phyloP scores from a whole-genome alignment of 2,329 filamentous ascomycete species.

The Xenoacremonium recifei region DNA sequence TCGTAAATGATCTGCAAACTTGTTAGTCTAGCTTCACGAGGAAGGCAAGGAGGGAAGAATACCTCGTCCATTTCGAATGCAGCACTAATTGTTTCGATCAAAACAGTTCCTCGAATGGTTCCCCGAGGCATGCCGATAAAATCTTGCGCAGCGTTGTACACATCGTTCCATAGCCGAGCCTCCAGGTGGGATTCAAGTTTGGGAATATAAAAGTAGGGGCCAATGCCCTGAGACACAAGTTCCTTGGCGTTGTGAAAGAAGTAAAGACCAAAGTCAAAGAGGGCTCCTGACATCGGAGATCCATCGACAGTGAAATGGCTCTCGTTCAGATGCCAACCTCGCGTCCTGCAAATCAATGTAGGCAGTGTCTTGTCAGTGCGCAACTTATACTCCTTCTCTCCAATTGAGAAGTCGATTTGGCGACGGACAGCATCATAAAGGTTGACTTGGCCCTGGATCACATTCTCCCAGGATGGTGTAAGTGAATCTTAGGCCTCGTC shows the following conservation, averaged over 20 bases:
- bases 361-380: conserved; percentile 82
- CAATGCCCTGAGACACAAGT: conserved; percentile 76
- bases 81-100: conserved; percentile 97
- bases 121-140: conserved; percentile 85
- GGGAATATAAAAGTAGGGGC: conserved; percentile 96
- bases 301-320: conserved; percentile 96
- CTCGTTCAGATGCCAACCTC: conserved; percentile 98
- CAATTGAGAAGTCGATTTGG: conserved; percentile 95
- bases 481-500: conserved; percentile 67
- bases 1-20: conserved; percentile 82
- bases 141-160: conserved; percentile 93
- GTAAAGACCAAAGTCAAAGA: conserved; percentile 98
- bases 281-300: conserved; percentile 84
- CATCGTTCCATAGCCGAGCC: conserved; percentile 96
- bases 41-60: background rate
- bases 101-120: conserved; percentile 89
- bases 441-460: conserved; percentile 98
- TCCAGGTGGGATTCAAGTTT: conserved; percentile 99
- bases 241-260: conserved; percentile 98
- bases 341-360: conserved; percentile 89
- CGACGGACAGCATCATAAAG: conserved; percentile 92
- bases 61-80: conserved; percentile 98
- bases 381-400: conserved; percentile 94
- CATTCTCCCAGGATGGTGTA: conserved; percentile 97
- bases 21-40: background rate